Evolutionary conservation across 768 basidiomycete genomes (phyloP).

Genomic region (Mycena crocata): DNA sequence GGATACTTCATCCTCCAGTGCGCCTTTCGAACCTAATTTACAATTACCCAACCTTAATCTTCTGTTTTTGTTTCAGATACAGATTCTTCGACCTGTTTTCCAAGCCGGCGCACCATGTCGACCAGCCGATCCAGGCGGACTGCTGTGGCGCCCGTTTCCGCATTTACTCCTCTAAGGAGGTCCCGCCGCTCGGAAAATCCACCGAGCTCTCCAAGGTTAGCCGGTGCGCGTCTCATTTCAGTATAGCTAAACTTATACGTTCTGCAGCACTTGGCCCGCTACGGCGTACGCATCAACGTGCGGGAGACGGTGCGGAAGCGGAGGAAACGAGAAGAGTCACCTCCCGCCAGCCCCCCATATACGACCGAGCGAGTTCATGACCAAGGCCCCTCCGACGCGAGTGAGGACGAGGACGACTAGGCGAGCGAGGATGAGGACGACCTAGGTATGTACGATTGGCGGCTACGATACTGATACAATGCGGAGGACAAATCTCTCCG

Average conservation of each 20-base stretch:
- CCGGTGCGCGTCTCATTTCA: not conserved
- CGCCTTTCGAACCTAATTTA: not conserved
- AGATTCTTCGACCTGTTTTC: slow-evolving; percentile 55
- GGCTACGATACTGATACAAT: not conserved
- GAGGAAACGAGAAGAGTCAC: slow-evolving; percentile 46
- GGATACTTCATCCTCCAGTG: slow-evolving; percentile 68
- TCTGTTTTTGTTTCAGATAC: slow-evolving; percentile 37
- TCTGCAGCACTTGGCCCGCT: slow-evolving; percentile 61
- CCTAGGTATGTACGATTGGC: not conserved
- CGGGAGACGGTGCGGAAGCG: slow-evolving; percentile 69
- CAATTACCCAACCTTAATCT: not conserved
- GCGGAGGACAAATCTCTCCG: no score
- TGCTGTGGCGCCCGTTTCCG: slow-evolving; percentile 55
- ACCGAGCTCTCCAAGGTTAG: slow-evolving; percentile 59
- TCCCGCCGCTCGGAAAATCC: slow-evolving; percentile 54
- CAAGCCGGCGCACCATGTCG: slow-evolving; percentile 31
- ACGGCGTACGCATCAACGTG: slow-evolving; percentile 69
- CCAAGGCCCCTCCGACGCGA: slow-evolving; percentile 13
- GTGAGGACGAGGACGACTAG: slow-evolving; percentile 27
- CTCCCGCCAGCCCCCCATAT: slow-evolving; percentile 17
- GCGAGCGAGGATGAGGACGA: not conserved
- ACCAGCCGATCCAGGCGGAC: slow-evolving; percentile 53
- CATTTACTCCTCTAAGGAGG: slow-evolving; percentile 60
- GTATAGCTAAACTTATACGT: not conserved
- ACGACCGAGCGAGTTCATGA: slow-evolving; percentile 17